Evolutionary conservation across 2,329 filamentous ascomycete genomes (phyloP).

Genomic region (Exophiala mesophila): DNA sequence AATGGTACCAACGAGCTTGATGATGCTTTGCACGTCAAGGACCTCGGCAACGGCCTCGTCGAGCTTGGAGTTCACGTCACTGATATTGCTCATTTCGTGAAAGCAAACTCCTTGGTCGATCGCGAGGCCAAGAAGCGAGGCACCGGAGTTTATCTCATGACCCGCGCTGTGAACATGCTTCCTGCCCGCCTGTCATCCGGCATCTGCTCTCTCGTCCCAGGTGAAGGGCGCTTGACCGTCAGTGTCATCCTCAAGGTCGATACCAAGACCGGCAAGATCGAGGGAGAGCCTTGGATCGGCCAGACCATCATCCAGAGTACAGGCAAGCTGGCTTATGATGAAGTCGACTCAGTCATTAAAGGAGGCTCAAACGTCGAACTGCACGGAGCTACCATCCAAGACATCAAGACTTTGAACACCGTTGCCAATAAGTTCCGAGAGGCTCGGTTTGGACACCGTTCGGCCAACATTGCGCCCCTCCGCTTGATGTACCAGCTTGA

Average conservation of each 20-base stretch:
- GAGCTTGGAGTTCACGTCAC: constrained; percentile 94
- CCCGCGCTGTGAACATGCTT: constrained; percentile 81
- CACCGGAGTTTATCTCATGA: constrained; percentile 90
- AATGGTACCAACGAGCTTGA: constrained; percentile 84
- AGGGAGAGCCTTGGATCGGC: constrained; percentile 89
- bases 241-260: constrained; percentile 92
- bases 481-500: constrained; percentile 90
- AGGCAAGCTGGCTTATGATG: constrained; percentile 75
- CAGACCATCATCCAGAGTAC: constrained; percentile 89
- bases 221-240: constrained; percentile 84
- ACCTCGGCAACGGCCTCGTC: constrained; percentile 73
- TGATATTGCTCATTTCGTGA: constrained; percentile 95
- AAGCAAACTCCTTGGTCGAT: constrained; percentile 90
- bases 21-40: constrained; percentile 88
- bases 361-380: constrained; percentile 60
- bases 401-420: constrained; percentile 72
- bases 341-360: constrained; percentile 77
- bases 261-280: constrained; percentile 71
- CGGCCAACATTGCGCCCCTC: constrained; percentile 74
- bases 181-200: constrained; percentile 80
- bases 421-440: constrained; percentile 89
- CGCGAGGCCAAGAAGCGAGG: constrained; percentile 97
- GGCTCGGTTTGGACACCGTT: constrained; percentile 73
- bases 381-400: constrained; percentile 62
- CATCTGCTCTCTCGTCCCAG: constrained; percentile 79